Evolutionary conservation across 768 basidiomycete genomes (phyloP).

Genomic region (Austroboletus eburneus): DNA sequence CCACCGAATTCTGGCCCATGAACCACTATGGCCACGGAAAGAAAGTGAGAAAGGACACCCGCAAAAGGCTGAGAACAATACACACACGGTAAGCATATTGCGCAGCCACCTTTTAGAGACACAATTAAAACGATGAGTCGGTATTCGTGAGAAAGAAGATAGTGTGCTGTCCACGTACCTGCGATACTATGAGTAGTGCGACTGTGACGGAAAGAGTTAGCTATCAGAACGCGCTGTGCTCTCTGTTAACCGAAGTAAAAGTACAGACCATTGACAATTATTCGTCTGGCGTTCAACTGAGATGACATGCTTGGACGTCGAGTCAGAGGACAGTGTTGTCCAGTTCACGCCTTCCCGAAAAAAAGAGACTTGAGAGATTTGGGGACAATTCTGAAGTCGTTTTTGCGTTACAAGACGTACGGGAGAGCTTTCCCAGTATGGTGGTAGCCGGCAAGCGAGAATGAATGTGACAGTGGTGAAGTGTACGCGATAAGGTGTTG

Average conservation of each 20-base stretch:
- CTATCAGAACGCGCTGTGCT: neutral
- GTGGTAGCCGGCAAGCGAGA: neutral
- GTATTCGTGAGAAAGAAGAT: neutral
- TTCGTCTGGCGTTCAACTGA: conserved; percentile 38
- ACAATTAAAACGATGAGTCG: conserved; percentile 2
- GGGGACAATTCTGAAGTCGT: neutral
- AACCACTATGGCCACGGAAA: conserved; percentile 52
- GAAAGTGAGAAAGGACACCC: neutral
- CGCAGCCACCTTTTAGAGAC: conserved; percentile 57
- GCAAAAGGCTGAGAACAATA: conserved; percentile 5
- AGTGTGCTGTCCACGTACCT: conserved; percentile 34
- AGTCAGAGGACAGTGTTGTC: neutral
- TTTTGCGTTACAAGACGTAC: neutral
- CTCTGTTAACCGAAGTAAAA: neutral
- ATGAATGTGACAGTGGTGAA: no score
- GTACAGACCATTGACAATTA: conserved; percentile 41
- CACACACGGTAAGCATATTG: conserved; percentile 73
- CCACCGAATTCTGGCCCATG: conserved; percentile 46
- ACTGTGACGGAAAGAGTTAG: conserved; percentile 32
- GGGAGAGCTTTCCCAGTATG: neutral
- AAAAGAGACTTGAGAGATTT: neutral
- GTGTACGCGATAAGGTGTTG: no score
- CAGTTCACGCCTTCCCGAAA: neutral
- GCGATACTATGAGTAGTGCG: conserved; percentile 48
- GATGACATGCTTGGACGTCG: conserved; percentile 15